Evolutionary conservation across 2,329 filamentous ascomycete species (phyloP).

Genomic region (Dothidotthia symphoricarpi): DNA sequence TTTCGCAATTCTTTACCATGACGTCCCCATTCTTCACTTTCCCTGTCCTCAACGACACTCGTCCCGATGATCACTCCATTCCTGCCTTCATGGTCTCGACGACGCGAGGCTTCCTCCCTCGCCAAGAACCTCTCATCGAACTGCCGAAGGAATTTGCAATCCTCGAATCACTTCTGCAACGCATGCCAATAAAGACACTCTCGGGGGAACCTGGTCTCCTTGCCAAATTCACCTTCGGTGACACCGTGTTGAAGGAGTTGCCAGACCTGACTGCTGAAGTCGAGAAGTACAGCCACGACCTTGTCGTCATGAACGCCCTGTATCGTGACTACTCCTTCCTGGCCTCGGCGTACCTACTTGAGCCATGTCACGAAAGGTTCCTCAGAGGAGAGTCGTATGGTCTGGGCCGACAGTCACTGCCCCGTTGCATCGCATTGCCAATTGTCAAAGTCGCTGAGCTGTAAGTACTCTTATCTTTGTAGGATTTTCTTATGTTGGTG

Average conservation of each 20-base stretch:
- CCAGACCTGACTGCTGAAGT: slow-evolving; percentile 73
- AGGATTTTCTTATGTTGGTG: neutral
- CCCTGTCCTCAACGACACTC: slow-evolving; percentile 62
- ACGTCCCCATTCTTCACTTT: slow-evolving; percentile 47
- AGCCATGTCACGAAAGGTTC: slow-evolving; percentile 81
- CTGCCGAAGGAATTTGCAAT: slow-evolving; percentile 73
- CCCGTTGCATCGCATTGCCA: slow-evolving; percentile 71
- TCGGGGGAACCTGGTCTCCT: slow-evolving; percentile 76
- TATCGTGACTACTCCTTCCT: slow-evolving; percentile 93
- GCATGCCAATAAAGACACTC: slow-evolving; percentile 75
- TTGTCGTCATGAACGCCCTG: slow-evolving; percentile 77
- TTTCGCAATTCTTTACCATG: slow-evolving; percentile 42
- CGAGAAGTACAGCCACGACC: slow-evolving; percentile 68
- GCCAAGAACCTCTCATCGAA: slow-evolving; percentile 48
- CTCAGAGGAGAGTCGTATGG: slow-evolving; percentile 70
- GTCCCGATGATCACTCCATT: slow-evolving; percentile 61
- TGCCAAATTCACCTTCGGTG: slow-evolving; percentile 70
- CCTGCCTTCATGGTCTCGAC: slow-evolving; percentile 79
- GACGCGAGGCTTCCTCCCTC: slow-evolving; percentile 70
- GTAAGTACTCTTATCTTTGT: slow-evolving; percentile 66
- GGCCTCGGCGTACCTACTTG: slow-evolving; percentile 83
- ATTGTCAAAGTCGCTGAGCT: slow-evolving; percentile 81
- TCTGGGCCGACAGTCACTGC: slow-evolving; percentile 70
- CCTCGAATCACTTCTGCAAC: slow-evolving; percentile 68
- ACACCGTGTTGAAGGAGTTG: slow-evolving; percentile 69